These are phyloP conservation scores for Hypoxylon sp. DNA, from an alignment of 2,329 filamentous ascomycete species.

Conservation along the genomic window DNA sequence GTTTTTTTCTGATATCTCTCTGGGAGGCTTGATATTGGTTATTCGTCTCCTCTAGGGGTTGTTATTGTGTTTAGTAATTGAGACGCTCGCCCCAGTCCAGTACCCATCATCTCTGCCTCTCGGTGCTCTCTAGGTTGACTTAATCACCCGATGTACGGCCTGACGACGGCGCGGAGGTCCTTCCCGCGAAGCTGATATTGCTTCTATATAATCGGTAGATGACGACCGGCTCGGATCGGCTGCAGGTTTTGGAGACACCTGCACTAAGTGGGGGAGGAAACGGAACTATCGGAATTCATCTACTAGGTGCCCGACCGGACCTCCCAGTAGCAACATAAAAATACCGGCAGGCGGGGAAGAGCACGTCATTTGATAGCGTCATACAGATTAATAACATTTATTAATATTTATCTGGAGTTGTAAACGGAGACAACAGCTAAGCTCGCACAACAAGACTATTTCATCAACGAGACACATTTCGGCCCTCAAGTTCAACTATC, in stretches of 20 bases:
- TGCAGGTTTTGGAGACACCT: slow-evolving; percentile 5
- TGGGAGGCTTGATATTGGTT: too few species aligned
- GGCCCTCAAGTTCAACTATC: background rate
- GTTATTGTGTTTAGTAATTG: too few species aligned
- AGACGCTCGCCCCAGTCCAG: too few species aligned
- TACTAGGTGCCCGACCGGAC: slow-evolving; percentile 4
- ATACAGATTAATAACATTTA: slow-evolving; percentile 21
- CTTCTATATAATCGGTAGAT: background rate
- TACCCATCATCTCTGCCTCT: too few species aligned
- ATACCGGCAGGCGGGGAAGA: slow-evolving; percentile 28
- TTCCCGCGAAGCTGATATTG: too few species aligned
- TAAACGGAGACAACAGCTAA: background rate
- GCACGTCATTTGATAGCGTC: slow-evolving; percentile 33
- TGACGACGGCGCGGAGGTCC: too few species aligned
- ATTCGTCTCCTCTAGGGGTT: too few species aligned
- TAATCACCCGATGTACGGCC: too few species aligned
- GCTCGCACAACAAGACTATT: background rate
- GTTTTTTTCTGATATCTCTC: too few species aligned
- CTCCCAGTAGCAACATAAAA: slow-evolving; percentile 18
- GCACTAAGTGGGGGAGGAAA: slow-evolving; percentile 25
- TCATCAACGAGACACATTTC: background rate
- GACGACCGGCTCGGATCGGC: slow-evolving; percentile 13
- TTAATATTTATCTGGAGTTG: background rate
- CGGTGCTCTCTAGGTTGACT: too few species aligned
- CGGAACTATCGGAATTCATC: slow-evolving; percentile 20